Conservation (phyloP, 805 yeast genomes). For the Komagataella populi region DNA sequence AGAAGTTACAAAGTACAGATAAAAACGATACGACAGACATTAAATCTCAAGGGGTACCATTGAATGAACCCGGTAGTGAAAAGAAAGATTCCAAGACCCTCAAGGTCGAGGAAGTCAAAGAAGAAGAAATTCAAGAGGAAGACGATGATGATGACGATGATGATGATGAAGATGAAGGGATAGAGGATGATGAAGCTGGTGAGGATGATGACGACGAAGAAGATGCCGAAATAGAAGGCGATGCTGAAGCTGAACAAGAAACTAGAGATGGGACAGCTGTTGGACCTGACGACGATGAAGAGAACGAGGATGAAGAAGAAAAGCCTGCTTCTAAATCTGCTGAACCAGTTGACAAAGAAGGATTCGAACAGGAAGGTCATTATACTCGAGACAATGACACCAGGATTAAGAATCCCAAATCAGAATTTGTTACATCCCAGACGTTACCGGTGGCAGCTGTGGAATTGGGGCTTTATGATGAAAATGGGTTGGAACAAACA, state of each 20-base stretch:
- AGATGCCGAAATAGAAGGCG: slow-evolving; percentile 1
- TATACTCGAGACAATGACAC: slow-evolving; percentile 43
- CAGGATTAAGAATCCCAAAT: slow-evolving; percentile 52
- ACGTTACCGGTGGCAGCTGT: slow-evolving; percentile 54
- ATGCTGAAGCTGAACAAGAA: slow-evolving; percentile 3
- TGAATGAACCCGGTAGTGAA: slow-evolving; percentile 1
- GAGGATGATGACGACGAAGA: slow-evolving; percentile 7
- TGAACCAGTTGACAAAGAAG: slow-evolving; percentile 7
- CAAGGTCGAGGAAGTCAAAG: neutral
- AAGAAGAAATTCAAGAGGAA: slow-evolving; percentile 1
- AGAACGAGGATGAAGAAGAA: slow-evolving; percentile 1
- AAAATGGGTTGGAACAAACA: slow-evolving; percentile 48
- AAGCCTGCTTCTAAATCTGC: neutral
- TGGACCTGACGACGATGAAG: neutral
- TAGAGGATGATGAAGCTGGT: slow-evolving; percentile 2
- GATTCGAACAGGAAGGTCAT: slow-evolving; percentile 19
- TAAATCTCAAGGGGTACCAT: neutral
- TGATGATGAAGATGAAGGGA: slow-evolving; percentile 5
- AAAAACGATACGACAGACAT: neutral
- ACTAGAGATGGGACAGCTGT: slow-evolving; percentile 2
- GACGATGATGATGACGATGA: slow-evolving; percentile 1
- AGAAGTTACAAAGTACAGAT: neutral
- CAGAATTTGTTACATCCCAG: slow-evolving; percentile 63
- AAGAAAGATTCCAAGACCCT: neutral
- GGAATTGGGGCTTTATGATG: slow-evolving; percentile 52